These are phyloP conservation scores for Russula brevipes DNA, from an alignment of 768 basidiomycete genomes.

Conservation along the genomic window DNA sequence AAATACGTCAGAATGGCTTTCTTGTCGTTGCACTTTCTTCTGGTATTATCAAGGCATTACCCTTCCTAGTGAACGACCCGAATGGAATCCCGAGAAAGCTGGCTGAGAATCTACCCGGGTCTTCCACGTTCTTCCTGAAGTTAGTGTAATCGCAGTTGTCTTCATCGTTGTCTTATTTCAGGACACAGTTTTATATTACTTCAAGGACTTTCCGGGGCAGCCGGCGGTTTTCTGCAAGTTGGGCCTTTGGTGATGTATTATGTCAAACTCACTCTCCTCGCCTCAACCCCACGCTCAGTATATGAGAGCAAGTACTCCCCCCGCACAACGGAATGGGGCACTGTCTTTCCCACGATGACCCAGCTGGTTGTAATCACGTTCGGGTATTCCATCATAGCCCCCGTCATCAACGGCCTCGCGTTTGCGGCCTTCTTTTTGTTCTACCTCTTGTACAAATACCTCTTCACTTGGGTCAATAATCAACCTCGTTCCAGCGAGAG, in stretches of 20 bases:
- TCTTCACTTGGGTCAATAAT: slow-evolving; percentile 49
- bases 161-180: not conserved
- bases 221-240: slow-evolving; percentile 74
- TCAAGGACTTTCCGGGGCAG: slow-evolving; percentile 75
- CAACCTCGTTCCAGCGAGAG: slow-evolving; percentile 69
- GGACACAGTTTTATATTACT: slow-evolving; percentile 61
- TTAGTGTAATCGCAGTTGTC: slow-evolving; percentile 33
- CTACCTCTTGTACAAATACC: slow-evolving; percentile 70
- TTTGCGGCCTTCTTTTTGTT: slow-evolving; percentile 77
- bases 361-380: slow-evolving; percentile 78
- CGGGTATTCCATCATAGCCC: slow-evolving; percentile 84
- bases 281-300: slow-evolving; percentile 82
- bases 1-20: slow-evolving; percentile 72
- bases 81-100: slow-evolving; percentile 62
- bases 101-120: slow-evolving; percentile 71
- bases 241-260: slow-evolving; percentile 80
- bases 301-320: slow-evolving; percentile 78
- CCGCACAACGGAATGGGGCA: slow-evolving; percentile 67
- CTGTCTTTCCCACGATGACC: slow-evolving; percentile 66
- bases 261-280: slow-evolving; percentile 81
- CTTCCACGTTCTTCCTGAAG: slow-evolving; percentile 90
- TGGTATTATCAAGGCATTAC: slow-evolving; percentile 73
- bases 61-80: slow-evolving; percentile 60
- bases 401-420: slow-evolving; percentile 89
- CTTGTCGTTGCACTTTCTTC: slow-evolving; percentile 81